Evolutionary conservation across 495 filamentous ascomycete species (phyloP), one percentile per base, ranked within the genome.

Genomic region (Annulohypoxylon moriforme): DNA sequence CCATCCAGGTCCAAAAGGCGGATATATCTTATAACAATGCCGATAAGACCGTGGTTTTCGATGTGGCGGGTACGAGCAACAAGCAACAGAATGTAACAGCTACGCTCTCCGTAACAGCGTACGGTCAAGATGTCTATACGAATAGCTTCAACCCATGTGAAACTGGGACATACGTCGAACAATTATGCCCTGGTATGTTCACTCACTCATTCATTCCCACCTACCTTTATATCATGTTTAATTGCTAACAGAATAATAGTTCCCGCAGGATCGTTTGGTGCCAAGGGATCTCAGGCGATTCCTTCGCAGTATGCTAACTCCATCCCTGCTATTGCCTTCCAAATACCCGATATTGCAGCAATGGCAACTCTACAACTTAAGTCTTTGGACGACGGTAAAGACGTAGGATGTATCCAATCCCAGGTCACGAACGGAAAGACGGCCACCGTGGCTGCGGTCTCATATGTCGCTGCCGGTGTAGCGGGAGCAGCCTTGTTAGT

Each of bases 321-420:
- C 77, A 95, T 99, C 60, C 96, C 96, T 8, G 85, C 89, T 0
- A 97, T 99, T 70, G 96, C 96, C 3, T 99, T 98, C 80, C 87
- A 87, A 60, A 84, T 99, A 36, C 96, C 96, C 24, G 93, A 99
- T 81, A 88, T 99, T 60, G 93, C 94, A 49, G 94, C 95, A 34
- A 82, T 92, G 79, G 96, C 93, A 36, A 94, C 90, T 42, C 78
- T 99, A 64, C 81, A 93, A 69, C 84, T 99, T 4, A 89, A 85
- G 57, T 84, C 91, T 6, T 79, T 88, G 16, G 86, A 89, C 9
- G 84, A 81, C 14, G 85, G 84, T 24, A 71, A 83, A 47, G 83
- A 90, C 60, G 84, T 97, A 8, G 95, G 94, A 13, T 99, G 96
- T 79, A 89, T 98, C 25, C 81, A 92, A 71, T 94, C 94, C 3